Evolutionary conservation across 352 stramenopile species (phyloP).

Genomic region (Globisporangium lucens): DNA sequence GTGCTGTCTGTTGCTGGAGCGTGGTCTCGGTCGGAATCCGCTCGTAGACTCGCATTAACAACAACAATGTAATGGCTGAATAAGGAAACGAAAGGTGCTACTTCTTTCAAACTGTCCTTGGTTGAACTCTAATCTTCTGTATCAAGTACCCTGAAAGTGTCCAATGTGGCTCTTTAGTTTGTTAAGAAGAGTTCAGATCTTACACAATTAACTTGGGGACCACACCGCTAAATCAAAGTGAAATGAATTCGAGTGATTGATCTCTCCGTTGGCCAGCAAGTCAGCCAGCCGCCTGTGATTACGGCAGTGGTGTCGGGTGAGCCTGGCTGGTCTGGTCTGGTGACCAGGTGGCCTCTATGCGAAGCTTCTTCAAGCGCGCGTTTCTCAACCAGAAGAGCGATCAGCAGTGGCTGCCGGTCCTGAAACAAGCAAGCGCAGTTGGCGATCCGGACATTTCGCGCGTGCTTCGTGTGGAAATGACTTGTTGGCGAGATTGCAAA

Average conservation of each 20-base stretch:
- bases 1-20: neutral
- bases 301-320: neutral
- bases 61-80: slow-evolving; percentile 46
- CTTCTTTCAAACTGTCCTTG: neutral
- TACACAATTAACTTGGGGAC: neutral
- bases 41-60: slow-evolving; percentile 6
- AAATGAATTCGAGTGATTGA: neutral
- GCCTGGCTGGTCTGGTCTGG: no score
- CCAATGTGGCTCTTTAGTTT: neutral
- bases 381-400: neutral
- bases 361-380: neutral
- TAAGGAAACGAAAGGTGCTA: slow-evolving; percentile 22
- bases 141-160: neutral
- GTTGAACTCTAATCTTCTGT: neutral
- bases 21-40: neutral
- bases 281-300: neutral
- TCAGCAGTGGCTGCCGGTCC: neutral
- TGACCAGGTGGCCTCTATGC: neutral
- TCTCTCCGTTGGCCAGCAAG: neutral
- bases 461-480: neutral
- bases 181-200: neutral
- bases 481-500: no score
- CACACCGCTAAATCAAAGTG: neutral
- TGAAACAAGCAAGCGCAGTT: neutral
- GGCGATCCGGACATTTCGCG: neutral